Percentiles rank a stretch among this genome's conserved stretches.
Conservation (phyloP, 2,329 filamentous ascomycete genomes). For the Myriosclerotinia scirpicola region DNA sequence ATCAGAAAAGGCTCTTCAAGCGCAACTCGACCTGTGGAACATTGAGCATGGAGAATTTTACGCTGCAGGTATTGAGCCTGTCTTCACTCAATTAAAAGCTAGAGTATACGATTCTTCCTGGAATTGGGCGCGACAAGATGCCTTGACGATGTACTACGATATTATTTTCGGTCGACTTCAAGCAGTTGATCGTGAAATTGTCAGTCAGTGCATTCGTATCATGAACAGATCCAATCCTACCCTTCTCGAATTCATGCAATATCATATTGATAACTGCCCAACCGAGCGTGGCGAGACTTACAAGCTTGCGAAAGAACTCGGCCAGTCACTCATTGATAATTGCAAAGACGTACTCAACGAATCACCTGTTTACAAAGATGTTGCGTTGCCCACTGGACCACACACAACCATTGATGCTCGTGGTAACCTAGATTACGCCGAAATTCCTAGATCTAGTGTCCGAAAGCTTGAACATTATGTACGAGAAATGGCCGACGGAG, state of each 20-base stretch:
- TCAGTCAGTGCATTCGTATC: conserved; percentile 96
- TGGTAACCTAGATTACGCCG: conserved; percentile 89
- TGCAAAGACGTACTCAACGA: conserved; percentile 87
- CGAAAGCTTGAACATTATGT: conserved; percentile 98
- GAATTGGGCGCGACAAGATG: conserved; percentile 99
- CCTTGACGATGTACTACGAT: conserved; percentile 97
- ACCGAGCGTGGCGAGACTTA: conserved; percentile 97
- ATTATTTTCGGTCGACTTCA: conserved; percentile 96
- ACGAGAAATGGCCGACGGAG: conserved; percentile 95
- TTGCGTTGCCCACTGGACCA: conserved; percentile 85
- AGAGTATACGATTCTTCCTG: conserved; percentile 97
- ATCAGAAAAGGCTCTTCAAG: conserved; percentile 82
- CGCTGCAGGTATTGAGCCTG: conserved; percentile 87
- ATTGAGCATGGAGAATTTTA: conserved; percentile 97
- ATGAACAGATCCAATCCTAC: conserved; percentile 99
- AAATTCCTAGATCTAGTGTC: conserved; percentile 81
- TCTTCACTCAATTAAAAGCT: conserved; percentile 91
- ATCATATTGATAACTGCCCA: conserved; percentile 98
- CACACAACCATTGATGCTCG: conserved; percentile 89
- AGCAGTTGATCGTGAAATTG: conserved; percentile 94
- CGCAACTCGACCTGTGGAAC: conserved; percentile 92
- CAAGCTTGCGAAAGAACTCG: conserved; percentile 93
- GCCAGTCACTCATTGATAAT: conserved; percentile 92
- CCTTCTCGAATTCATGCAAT: conserved; percentile 98
- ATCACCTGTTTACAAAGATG: conserved; percentile 93